Evolutionary conservation across 495 filamentous ascomycete species (phyloP), one percentile per base, ranked within the genome.

Genomic region (Coniosporium apollinis): DNA sequence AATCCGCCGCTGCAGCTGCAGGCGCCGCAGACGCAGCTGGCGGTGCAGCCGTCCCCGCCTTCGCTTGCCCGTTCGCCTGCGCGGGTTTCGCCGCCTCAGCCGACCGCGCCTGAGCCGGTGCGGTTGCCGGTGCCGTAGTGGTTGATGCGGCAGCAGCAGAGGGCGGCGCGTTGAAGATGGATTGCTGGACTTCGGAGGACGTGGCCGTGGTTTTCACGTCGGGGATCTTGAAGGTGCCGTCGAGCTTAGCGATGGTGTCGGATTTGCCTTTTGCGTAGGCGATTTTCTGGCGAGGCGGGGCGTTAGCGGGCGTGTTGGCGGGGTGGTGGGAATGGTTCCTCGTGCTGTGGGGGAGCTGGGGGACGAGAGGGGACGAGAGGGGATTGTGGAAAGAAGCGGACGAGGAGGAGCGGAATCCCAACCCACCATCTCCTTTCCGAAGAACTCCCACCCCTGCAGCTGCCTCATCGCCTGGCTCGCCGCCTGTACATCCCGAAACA

Each of bases 401-500:
- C 1, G 17, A 19, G 11, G 30, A 37, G 22, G 3, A 29, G 34
- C 3, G 7, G 19, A 13, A 13, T 8, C 15, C n/a, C n/a, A 21
- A 59, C 78, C 28, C 57, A 93, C 89, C 68, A 96, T 78, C 38
- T 85, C 69, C 44, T 74, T 77, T 19, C 87, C 89, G 41, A 86
- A 77, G 45, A 96, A 81, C 11, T 87, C 72, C 46, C 85, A 81
- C 0, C 82, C 83, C 45, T 96, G 77, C 18, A 93, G 60, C 19
- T 80, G 72, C 36, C 86, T 66, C 74, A 96, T 78, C 2, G 89
- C 89, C 49, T 91, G 81, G 20, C 85, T 89, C 30, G 82, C 84
- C 2, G 76, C 69, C 38, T 87, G 76, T 9, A 86, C 61, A 51
- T 99, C 89, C 39, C 79, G 72, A 55, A 82, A 94, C 3, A 86